A percentile compares a stretch with the other conserved stretches of the same genome.
These are phyloP conservation scores for Melanogaster broomeanus DNA, from an alignment of 768 basidiomycete genomes.

Conservation along the genomic window DNA sequence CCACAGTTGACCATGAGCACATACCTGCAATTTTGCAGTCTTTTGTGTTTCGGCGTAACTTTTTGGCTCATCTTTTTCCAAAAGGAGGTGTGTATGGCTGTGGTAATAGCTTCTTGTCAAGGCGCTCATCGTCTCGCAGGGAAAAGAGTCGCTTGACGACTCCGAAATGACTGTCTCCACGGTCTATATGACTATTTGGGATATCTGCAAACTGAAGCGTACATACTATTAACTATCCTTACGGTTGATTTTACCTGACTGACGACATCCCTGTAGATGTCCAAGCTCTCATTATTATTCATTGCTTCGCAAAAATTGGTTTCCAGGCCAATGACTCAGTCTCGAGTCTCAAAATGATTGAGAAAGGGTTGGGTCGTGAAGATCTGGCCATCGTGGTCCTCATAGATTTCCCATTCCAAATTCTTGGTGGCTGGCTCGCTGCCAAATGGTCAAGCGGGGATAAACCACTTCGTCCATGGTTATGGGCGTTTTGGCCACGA, in stretches of 20 bases:
- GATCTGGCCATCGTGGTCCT: constrained; percentile 95
- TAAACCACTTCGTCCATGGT: constrained; percentile 82
- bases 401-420: constrained; percentile 98
- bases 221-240: constrained; percentile 22
- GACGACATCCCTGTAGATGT: constrained; percentile 59
- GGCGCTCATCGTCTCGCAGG: constrained; percentile 43
- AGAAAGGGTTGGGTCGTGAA: constrained; percentile 94
- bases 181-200: constrained; percentile 95
- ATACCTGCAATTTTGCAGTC: constrained; percentile 86
- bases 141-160: constrained; percentile 69
- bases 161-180: constrained; percentile 88
- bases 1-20: constrained; percentile 70
- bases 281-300: constrained; percentile 81
- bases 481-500: constrained; percentile 89
- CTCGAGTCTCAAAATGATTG: constrained; percentile 90
- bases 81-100: constrained; percentile 67
- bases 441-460: constrained; percentile 89
- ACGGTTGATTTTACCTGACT: neutral
- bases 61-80: constrained; percentile 86
- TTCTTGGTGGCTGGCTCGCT: constrained; percentile 90
- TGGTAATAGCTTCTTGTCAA: neutral
- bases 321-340: constrained; percentile 94
- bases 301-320: constrained; percentile 91
- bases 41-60: constrained; percentile 83
- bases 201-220: constrained; percentile 91